Base-by-base conservation (phyloP, 768 basidiomycete species). In the Sistotremastrum niveocremeum region DNA sequence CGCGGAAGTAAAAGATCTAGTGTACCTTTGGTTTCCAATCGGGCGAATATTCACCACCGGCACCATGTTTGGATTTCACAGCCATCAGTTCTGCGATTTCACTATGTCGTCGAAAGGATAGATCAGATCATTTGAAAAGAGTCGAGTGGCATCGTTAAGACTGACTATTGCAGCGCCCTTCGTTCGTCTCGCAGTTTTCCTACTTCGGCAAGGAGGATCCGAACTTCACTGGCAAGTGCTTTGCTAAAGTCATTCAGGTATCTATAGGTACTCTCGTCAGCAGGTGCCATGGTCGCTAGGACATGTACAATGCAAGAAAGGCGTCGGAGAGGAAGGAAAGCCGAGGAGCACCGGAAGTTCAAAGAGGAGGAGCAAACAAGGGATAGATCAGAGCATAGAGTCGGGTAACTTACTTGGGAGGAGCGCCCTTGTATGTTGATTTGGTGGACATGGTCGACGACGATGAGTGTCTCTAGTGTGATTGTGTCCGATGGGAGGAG, bases 161-260 rank as follows among this genome's bases (percentile, higher is more conserved):
- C 84, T 42, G 64, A 89, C 86, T 81, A 76, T 66, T 87, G 82
- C 28, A 88, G 67, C 28, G 71, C 73, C 38, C 86, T 76, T 54
- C 79, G 72, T 55, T 89, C 81, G 61, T 87, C 82, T 4, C 84
- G 76, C 40, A 90, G 66, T 53, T 81, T 84, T 37, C 86, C 84
- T 37, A 89, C 87, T 65, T 90, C 87, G 34, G 72, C 74, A 7
- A 90, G 72, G 9, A 90, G 68, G 72, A 85, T 81, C 32, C 84
- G 77, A 7, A 90, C 86, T 65, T 90, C 87, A 10, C 74, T 69
- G 3, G 87, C 84, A 40, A 90, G 63, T 1, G 87, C 81, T 59
- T 79, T 83, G 60, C 84, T 88, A 64, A 90, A 90, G 47, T 90
- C 84, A 49, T 90, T 82, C 9, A 90, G 71, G 58, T 90, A 89